These are phyloP conservation scores for Chaetomiaceae sp. DNA, from an alignment of 2,329 filamentous ascomycete genomes.

Conservation along the genomic window DNA sequence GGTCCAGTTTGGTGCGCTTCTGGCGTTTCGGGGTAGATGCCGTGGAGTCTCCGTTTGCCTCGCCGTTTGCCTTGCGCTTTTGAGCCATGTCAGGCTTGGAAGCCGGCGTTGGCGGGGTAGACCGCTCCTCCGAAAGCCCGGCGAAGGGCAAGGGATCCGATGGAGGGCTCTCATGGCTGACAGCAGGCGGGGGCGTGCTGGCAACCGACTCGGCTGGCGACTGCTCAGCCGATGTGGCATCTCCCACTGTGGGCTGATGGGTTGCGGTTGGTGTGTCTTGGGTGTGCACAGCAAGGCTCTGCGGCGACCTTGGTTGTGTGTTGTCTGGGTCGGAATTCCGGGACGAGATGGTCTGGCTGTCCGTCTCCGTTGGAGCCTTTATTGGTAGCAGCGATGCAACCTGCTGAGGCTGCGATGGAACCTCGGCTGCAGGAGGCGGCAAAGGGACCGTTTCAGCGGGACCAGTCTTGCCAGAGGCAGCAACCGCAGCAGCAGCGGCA, in stretches of 20 bases:
- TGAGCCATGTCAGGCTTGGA: not conserved
- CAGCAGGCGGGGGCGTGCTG: not conserved
- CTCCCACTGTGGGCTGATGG: not conserved
- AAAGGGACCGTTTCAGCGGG: not conserved
- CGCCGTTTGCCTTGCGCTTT: constrained; percentile 15
- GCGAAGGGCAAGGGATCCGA: not conserved
- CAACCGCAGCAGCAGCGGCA: not conserved
- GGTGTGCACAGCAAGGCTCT: not conserved
- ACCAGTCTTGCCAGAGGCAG: not conserved
- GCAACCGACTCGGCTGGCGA: not conserved
- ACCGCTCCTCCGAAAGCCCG: not conserved
- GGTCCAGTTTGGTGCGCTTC: constrained; percentile 9
- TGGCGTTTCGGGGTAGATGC: not conserved
- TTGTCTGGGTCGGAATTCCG: not conserved
- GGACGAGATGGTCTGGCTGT: not conserved
- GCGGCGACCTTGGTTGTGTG: not conserved
- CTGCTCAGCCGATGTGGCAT: not conserved
- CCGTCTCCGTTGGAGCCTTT: not conserved
- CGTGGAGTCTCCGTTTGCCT: not conserved
- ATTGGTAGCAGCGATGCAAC: not conserved
- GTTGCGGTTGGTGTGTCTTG: not conserved
- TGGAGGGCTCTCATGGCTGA: not conserved
- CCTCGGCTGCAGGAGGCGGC: not conserved
- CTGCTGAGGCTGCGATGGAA: not conserved
- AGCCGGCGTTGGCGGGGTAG: not conserved